Conservation (phyloP, 2,329 filamentous ascomycete species). For the Verticillium longisporum region DNA sequence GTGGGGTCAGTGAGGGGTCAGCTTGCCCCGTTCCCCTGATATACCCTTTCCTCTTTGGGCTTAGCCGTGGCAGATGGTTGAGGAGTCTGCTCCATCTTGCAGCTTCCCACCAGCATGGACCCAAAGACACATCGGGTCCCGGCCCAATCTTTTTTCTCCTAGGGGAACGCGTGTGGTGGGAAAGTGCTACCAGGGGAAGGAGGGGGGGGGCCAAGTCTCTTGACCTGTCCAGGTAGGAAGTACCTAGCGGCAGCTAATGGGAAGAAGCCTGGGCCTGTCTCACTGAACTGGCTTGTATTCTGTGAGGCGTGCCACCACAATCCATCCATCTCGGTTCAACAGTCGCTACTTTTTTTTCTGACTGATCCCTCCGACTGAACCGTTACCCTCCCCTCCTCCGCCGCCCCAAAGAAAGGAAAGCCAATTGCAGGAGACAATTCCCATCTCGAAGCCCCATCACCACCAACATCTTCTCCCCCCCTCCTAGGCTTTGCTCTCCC, state of each 20-base stretch:
- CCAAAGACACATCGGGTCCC: slow-evolving; percentile 1
- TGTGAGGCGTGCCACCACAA: not conserved
- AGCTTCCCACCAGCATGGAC: slow-evolving; percentile 11
- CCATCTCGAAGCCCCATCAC: not conserved
- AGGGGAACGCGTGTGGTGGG: slow-evolving; percentile 2
- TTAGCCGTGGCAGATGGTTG: slow-evolving; percentile 35
- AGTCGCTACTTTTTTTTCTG: slow-evolving; percentile 11
- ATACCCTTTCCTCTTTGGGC: slow-evolving; percentile 16
- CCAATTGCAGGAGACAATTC: not conserved
- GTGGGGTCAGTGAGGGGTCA: not conserved
- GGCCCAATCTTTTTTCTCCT: slow-evolving; percentile 4
- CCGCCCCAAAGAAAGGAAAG: not conserved
- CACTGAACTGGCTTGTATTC: not conserved
- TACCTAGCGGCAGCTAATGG: not conserved
- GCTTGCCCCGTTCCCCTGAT: slow-evolving; percentile 1
- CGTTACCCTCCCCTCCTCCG: not conserved
- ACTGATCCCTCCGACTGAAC: not conserved
- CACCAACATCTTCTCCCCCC: not conserved
- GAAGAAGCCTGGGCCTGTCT: not conserved
- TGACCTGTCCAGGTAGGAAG: not conserved
- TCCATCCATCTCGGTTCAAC: slow-evolving; percentile 10
- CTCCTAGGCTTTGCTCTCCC: not conserved
- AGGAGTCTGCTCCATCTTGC: slow-evolving; percentile 20
- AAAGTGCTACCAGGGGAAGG: not conserved
- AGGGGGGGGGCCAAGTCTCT: not conserved